Evolutionary conservation across 306 rosid genomes (phyloP).

Genomic region (Sesbania bispinosa): DNA sequence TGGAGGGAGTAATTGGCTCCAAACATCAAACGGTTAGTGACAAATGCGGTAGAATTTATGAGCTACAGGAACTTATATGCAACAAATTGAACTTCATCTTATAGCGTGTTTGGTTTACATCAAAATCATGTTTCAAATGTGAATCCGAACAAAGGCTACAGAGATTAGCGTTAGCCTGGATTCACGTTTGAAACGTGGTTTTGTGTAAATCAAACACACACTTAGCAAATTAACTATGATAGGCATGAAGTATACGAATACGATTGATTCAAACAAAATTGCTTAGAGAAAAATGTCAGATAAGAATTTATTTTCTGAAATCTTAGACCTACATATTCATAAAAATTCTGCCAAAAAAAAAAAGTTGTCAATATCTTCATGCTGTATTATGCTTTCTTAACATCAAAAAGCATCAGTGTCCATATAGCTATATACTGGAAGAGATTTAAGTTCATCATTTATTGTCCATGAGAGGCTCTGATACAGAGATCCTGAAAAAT

Average conservation of each 20-base stretch:
- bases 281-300: not conserved
- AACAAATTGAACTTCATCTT: not conserved
- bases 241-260: not conserved
- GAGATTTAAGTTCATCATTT: slow-evolving; percentile 28
- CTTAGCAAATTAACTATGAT: not conserved
- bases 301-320: not conserved
- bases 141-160: too few relatives aligned
- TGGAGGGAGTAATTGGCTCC: too few relatives aligned
- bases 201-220: too few relatives aligned
- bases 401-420: not conserved
- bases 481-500: slow-evolving; percentile 26
- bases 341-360: not conserved
- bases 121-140: too few relatives aligned
- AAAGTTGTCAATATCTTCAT: slow-evolving; percentile 5
- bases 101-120: too few relatives aligned
- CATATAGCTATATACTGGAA: not conserved
- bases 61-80: not conserved
- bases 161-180: too few relatives aligned
- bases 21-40: not conserved
- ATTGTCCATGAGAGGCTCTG: slow-evolving; percentile 19
- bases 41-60: not conserved
- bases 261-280: not conserved
- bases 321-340: not conserved
- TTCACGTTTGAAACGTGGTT: too few relatives aligned
- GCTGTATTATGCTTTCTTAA: not conserved